Evolutionary conservation across 805 yeast genomes (phyloP), one percentile per base, ranked within the genome.

Genomic region (Saccharomycopsis sp.): DNA sequence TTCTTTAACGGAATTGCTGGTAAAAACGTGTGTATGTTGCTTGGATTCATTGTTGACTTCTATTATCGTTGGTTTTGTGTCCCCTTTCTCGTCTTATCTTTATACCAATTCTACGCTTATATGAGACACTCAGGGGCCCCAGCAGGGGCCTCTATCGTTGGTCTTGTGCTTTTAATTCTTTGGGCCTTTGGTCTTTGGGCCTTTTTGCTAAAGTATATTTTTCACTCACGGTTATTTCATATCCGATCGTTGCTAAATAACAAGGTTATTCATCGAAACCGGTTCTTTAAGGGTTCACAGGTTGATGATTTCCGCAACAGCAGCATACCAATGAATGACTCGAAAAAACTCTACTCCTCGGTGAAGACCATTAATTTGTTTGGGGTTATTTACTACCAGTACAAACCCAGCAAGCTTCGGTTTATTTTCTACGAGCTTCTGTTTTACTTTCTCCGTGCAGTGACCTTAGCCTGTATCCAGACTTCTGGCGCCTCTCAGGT

Each of bases 381-480:
- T 83, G 74, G 78, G 2, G 69, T 70, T 53, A 64, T 73, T 23
- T 81, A 80, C 65, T 71, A 73, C 56, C 69, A 71, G 17, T 78
- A 75, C 65, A 72, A 74, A 23, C 83, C 84, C 1, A 66, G 70
- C 15, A 68, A 70, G 59, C 72, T 76, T 1, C 68, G 67, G 55
- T 80, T 69, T 62, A 72, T 75, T 14, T 62, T 72, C 1, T 62
- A 75, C 38, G 82, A 79, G 44, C 65, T 69, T 12, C 23, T 68
- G 0, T 70, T 70, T 15, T 53, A 72, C 2, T 35, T 79, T 1
- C 17, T 74, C 1, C 73, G 73, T 57, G 74, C 77, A 64, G 47
- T 78, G 22, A 66, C 79, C 0, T 72, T 81, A 49, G 82, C 83
- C 0, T 66, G 74, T 22, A 57, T 79, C 17, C 83, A 79, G 61